A percentile compares a stretch with the other conserved stretches of the same genome.
These are phyloP conservation scores for Ophiostoma perfectum DNA, from an alignment of 2,329 filamentous ascomycete species.

Conservation along the genomic window DNA sequence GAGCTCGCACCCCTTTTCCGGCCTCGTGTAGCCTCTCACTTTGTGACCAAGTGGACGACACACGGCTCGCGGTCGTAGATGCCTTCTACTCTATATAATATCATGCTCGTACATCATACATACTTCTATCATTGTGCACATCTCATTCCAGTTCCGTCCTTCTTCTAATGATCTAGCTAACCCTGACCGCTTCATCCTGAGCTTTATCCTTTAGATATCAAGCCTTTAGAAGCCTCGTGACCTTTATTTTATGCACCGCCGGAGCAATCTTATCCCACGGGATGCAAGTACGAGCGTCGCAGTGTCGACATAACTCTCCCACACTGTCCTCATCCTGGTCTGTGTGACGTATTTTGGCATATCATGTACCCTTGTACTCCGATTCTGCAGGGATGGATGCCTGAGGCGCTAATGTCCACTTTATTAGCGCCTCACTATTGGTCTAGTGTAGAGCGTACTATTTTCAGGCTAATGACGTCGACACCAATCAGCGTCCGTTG, in stretches of 20 bases:
- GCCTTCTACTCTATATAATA: too few relatives aligned
- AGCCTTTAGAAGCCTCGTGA: not conserved
- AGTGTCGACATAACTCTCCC: not conserved
- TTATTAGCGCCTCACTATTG: conserved; percentile 6
- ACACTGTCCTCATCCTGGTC: not conserved
- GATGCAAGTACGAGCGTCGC: not conserved
- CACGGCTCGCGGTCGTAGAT: conserved; percentile 4
- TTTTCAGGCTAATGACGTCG: conserved; percentile 19
- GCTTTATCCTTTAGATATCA: not conserved
- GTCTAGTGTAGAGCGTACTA: not conserved
- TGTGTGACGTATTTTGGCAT: conserved; percentile 15
- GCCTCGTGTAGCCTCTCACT: not conserved
- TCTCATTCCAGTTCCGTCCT: too few relatives aligned
- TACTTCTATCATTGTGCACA: too few relatives aligned
- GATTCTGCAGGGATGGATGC: not conserved
- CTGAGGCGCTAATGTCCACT: conserved; percentile 5
- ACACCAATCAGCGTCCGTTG: conserved; percentile 18
- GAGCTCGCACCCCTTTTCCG: not conserved
- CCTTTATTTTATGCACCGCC: not conserved
- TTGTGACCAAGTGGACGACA: not conserved
- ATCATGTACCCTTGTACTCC: conserved; percentile 1
- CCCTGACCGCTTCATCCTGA: not conserved
- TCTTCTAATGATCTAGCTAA: not conserved
- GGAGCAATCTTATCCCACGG: not conserved
- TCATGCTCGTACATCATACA: too few relatives aligned